phyloP scores from a whole-genome alignment of 805 yeast genomes.

The Starmerella scarabaei region DNA sequence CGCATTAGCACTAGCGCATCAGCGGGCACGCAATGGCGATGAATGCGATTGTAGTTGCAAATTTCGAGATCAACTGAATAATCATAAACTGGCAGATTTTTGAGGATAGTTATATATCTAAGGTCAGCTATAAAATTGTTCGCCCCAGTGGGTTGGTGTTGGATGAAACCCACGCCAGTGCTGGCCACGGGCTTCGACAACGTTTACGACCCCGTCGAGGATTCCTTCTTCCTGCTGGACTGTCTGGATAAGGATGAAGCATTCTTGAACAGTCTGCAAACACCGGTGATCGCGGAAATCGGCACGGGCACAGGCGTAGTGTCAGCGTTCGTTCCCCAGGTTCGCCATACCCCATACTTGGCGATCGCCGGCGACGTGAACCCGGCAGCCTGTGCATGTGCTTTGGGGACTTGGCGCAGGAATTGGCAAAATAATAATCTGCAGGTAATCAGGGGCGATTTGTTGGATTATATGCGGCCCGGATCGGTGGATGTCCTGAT shows the following conservation, averaged over 20 bases:
- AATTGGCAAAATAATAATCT: constrained; percentile 29
- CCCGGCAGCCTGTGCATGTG: constrained; percentile 56
- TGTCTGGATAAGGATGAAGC: constrained; percentile 50
- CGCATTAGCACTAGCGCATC: too few species aligned
- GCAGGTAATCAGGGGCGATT: constrained; percentile 46
- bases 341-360: constrained; percentile 34
- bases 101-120: too few species aligned
- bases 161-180: constrained; percentile 17
- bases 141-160: background rate
- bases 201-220: constrained; percentile 93
- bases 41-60: too few species aligned
- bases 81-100: too few species aligned
- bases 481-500: constrained; percentile 54
- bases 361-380: constrained; percentile 68
- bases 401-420: constrained; percentile 33
- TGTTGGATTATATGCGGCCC: constrained; percentile 29
- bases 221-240: constrained; percentile 73
- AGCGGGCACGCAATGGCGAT: too few species aligned
- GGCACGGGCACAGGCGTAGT: constrained; percentile 92
- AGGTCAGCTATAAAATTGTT: too few species aligned
- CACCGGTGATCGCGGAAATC: constrained; percentile 60
- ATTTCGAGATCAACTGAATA: too few species aligned
- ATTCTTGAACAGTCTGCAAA: constrained; percentile 22
- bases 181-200: constrained; percentile 11
- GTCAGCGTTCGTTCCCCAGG: constrained; percentile 56